phyloP scores from a whole-genome alignment of 306 rosid genomes.

The Glycine latifolia region DNA sequence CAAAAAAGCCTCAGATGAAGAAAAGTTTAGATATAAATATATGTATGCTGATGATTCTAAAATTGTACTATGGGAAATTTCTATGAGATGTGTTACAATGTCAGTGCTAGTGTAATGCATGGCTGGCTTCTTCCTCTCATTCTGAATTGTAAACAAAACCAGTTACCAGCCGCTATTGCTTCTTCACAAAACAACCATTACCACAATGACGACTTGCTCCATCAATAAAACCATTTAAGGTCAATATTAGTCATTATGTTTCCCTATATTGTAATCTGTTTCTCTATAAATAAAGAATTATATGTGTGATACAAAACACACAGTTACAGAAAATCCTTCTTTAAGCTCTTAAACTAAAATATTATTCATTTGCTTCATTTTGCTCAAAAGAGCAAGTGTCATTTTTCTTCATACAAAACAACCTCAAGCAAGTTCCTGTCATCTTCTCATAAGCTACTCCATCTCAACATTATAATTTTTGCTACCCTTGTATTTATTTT shows the following conservation, averaged over 20 bases:
- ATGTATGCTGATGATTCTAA: background rate
- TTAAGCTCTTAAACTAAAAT: background rate
- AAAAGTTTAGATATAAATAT: slow-evolving; percentile 19
- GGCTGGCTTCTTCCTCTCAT: background rate
- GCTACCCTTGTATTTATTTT: background rate
- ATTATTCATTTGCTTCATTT: slow-evolving; percentile 2
- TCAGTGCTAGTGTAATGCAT: slow-evolving; percentile 1
- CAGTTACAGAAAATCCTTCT: no score
- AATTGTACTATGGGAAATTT: slow-evolving; percentile 9
- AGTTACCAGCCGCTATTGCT: no score
- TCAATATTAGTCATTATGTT: no score
- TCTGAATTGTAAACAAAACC: no score
- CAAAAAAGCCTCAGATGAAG: slow-evolving; percentile 38
- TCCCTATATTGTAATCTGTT: no score
- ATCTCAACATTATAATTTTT: no score
- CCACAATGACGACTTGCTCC: no score
- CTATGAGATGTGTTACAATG: slow-evolving; percentile 19
- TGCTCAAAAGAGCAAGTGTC: background rate
- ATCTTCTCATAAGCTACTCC: no score
- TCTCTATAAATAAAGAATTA: no score
- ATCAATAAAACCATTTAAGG: no score
- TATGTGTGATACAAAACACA: no score
- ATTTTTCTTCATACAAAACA: background rate
- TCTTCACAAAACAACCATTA: no score
- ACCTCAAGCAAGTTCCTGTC: background rate